Conservation (phyloP, 2,329 filamentous ascomycete genomes). For the Trichoderma atroviride region DNA sequence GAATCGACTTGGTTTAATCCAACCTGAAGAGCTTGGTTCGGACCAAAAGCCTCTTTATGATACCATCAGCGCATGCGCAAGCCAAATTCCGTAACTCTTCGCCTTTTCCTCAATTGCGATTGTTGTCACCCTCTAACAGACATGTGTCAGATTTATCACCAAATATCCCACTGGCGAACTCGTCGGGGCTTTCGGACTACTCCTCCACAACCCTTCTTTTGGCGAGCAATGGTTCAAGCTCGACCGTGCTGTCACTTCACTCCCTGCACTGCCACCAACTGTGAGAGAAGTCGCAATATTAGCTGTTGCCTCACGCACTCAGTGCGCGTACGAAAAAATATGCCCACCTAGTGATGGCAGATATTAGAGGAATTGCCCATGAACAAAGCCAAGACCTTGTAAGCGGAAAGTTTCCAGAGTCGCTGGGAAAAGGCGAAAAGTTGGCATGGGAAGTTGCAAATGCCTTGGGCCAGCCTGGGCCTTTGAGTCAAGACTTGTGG, state of each 20-base stretch:
- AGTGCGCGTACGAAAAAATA: background rate
- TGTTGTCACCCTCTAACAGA: background rate
- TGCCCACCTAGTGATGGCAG: background rate
- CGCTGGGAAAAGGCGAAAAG: background rate
- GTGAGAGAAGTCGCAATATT: slow-evolving; percentile 1
- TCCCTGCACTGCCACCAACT: background rate
- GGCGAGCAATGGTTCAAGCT: background rate
- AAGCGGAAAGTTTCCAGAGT: background rate
- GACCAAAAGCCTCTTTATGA: background rate
- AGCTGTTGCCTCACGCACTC: background rate
- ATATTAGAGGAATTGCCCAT: background rate
- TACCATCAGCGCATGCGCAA: background rate
- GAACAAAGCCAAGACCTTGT: background rate
- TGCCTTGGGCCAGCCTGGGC: background rate
- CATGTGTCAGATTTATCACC: background rate
- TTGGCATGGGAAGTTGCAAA: background rate
- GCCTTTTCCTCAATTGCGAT: no score
- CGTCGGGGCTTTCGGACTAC: background rate
- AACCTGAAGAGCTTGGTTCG: background rate
- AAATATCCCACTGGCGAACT: slow-evolving; percentile 8
- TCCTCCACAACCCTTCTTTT: background rate
- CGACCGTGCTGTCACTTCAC: background rate
- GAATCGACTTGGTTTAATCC: background rate
- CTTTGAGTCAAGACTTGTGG: background rate
- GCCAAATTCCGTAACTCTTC: background rate